A percentile compares a stretch with the other conserved stretches of the same genome.
Evolutionary conservation across 345 rosid genomes (phyloP).

Genomic region (Trapa bicornis): DNA sequence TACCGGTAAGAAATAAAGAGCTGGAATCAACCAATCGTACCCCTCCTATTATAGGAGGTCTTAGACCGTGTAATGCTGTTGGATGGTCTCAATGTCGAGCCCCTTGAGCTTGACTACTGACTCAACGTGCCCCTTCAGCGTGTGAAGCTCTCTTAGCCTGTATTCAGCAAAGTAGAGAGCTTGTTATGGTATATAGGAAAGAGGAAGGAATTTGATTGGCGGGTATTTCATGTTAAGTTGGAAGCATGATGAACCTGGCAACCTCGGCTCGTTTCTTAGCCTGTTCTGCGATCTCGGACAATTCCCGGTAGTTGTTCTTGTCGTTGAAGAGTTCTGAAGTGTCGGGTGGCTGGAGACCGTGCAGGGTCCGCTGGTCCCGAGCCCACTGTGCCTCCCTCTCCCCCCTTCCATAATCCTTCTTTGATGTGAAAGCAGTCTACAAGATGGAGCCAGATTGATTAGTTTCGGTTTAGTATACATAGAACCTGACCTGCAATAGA

Average conservation of each 20-base stretch:
- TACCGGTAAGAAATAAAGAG: background rate
- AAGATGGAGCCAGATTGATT: background rate
- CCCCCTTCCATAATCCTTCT: slow-evolving; percentile 73
- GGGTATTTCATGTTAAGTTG: background rate
- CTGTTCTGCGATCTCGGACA: slow-evolving; percentile 80
- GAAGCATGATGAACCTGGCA: slow-evolving; percentile 38
- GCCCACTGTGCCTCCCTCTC: slow-evolving; percentile 95
- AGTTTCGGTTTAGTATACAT: background rate
- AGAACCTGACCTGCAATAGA: background rate
- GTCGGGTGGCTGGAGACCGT: slow-evolving; percentile 54
- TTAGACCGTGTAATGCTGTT: slow-evolving; percentile 84
- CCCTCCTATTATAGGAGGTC: background rate
- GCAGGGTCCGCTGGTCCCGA: slow-evolving; percentile 70
- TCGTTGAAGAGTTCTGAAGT: slow-evolving; percentile 38
- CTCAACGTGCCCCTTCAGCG: slow-evolving; percentile 86
- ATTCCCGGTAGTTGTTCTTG: slow-evolving; percentile 50
- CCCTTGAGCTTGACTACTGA: slow-evolving; percentile 92
- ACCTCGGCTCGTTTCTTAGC: slow-evolving; percentile 89
- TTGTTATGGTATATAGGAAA: background rate
- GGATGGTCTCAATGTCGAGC: slow-evolving; percentile 76
- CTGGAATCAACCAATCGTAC: background rate
- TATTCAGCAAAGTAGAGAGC: background rate
- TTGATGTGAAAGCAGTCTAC: slow-evolving; percentile 86
- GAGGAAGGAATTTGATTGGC: background rate
- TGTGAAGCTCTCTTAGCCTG: slow-evolving; percentile 85